Conservation (phyloP, 2,329 filamentous ascomycete genomes). For the Paecilomyces niveus region DNA sequence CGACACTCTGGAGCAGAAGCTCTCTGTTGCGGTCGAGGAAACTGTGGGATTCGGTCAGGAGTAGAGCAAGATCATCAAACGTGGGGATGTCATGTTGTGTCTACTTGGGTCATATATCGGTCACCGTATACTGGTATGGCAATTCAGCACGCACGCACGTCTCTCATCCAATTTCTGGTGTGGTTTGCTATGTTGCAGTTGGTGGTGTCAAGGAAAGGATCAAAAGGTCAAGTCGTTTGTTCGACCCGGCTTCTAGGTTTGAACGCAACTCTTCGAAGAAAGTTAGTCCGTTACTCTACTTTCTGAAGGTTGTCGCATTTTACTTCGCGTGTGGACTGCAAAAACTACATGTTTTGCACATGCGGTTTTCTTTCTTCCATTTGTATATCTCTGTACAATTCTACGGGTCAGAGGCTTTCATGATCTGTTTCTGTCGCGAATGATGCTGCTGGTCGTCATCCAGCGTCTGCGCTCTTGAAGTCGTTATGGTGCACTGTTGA, state of each 20-base stretch:
- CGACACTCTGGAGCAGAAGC: constrained; percentile 77
- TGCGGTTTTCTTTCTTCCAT: background rate
- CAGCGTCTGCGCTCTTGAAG: background rate
- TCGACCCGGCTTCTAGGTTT: background rate
- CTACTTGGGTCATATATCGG: background rate
- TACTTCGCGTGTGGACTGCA: background rate
- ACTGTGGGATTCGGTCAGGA: constrained; percentile 99
- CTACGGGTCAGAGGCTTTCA: background rate
- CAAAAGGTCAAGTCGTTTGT: background rate
- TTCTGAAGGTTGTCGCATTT: background rate
- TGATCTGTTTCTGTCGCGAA: background rate
- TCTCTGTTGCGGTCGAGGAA: constrained; percentile 96
- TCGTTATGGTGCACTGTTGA: background rate
- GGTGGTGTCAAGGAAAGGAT: background rate
- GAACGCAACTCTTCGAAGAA: background rate
- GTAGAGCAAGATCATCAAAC: constrained; percentile 42
- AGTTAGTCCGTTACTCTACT: background rate
- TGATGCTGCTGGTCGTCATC: background rate
- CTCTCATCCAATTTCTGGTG: background rate
- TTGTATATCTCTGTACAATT: constrained; percentile 1
- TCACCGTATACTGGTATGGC: background rate
- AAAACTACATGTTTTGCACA: background rate
- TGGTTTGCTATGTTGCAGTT: background rate
- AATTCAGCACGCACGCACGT: background rate
- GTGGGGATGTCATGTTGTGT: background rate